Percentiles rank a stretch among this genome's conserved stretches.
Conservation (phyloP, 805 yeast species). For the Lachancea waltii region DNA sequence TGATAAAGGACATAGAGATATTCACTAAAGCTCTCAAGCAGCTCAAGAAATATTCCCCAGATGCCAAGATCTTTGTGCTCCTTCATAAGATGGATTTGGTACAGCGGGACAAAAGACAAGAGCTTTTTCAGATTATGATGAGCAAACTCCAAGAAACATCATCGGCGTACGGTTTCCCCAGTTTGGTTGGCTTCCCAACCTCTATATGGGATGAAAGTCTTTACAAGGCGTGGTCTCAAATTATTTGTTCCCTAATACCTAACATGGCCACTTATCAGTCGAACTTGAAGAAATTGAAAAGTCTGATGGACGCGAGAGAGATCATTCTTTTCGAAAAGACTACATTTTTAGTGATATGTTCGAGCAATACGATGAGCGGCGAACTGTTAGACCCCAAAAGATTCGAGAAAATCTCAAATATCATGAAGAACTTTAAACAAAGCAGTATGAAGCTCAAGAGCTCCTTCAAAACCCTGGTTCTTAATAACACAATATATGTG, state of each 20-base stretch:
- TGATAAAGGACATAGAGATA: slow-evolving; percentile 87
- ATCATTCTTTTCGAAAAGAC: slow-evolving; percentile 89
- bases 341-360: slow-evolving; percentile 64
- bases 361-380: slow-evolving; percentile 29
- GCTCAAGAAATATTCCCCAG: slow-evolving; percentile 76
- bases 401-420: slow-evolving; percentile 88
- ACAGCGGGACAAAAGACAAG: slow-evolving; percentile 76
- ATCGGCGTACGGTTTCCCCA: slow-evolving; percentile 54
- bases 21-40: slow-evolving; percentile 79
- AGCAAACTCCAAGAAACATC: slow-evolving; percentile 70
- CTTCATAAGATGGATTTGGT: slow-evolving; percentile 96
- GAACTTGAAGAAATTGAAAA: slow-evolving; percentile 65
- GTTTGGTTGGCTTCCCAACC: slow-evolving; percentile 81
- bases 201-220: slow-evolving; percentile 96
- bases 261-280: slow-evolving; percentile 77
- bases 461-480: slow-evolving; percentile 68
- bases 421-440: slow-evolving; percentile 90
- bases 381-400: slow-evolving; percentile 72
- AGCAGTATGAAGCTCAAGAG: slow-evolving; percentile 82
- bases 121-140: slow-evolving; percentile 79
- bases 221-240: slow-evolving; percentile 95
- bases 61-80: slow-evolving; percentile 84
- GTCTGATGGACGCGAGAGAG: slow-evolving; percentile 76
- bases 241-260: slow-evolving; percentile 91
- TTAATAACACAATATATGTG: slow-evolving; percentile 52